Evolutionary conservation across 2,329 filamentous ascomycete species (phyloP).

Genomic region (Akanthomyces lecanii): DNA sequence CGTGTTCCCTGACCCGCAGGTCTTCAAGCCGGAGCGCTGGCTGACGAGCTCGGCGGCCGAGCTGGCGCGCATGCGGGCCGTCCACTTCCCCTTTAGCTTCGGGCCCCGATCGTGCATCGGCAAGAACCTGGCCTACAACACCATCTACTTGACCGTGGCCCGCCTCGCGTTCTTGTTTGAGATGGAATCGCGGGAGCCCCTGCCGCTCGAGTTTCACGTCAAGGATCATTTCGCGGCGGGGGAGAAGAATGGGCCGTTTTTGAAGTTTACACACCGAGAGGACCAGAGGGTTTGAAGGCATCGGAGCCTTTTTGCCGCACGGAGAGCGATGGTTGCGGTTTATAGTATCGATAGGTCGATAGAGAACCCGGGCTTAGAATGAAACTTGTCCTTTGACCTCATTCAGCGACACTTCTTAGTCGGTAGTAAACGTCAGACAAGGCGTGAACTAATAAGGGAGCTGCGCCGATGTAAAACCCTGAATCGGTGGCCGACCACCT

Average conservation of each 20-base stretch:
- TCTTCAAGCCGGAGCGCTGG: background rate
- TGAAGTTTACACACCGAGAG: conserved; percentile 7
- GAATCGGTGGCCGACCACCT: background rate
- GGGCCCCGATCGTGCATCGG: background rate
- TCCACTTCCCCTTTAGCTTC: background rate
- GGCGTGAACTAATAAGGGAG: background rate
- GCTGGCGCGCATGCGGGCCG: background rate
- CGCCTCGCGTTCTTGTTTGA: background rate
- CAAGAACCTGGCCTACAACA: background rate
- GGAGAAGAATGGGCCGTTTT: conserved; percentile 14
- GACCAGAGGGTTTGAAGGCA: background rate
- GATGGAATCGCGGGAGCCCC: background rate
- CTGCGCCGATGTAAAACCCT: background rate
- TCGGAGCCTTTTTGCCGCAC: background rate
- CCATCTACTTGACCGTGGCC: background rate
- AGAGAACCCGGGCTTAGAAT: background rate
- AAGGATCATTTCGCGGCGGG: conserved; percentile 16
- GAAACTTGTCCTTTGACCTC: background rate
- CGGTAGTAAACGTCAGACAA: background rate
- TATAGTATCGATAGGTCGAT: background rate
- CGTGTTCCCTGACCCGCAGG: background rate
- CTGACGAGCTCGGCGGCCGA: background rate
- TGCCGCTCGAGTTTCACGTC: conserved; percentile 16
- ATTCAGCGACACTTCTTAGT: background rate
- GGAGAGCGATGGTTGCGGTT: background rate